Evolutionary conservation across 192 early-diverging fungal genomes (phyloP), one percentile per base, ranked within the genome.

Genomic region (Lobulomyces angularis): DNA sequence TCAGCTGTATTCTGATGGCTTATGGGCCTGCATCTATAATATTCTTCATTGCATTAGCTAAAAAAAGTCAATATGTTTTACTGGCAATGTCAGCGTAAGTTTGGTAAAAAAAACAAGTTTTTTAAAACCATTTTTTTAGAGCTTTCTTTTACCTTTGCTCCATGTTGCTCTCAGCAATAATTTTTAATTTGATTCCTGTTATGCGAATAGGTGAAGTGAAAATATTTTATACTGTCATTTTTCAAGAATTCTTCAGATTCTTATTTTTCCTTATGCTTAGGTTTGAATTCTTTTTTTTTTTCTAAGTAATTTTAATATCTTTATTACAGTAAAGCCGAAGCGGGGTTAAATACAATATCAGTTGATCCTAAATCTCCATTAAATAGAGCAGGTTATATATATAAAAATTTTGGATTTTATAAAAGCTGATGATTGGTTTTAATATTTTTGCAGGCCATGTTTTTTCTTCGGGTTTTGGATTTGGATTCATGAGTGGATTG

Each of bases 91-190:
- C 78, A 8, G 81, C 78, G 82, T 85, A 72, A 22, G 7, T 17
- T 4, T 14, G 36, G 44, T 1, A 38, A n/a, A n/a, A 7, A 3
- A 36, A 24, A 32, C 14, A 23, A n/a, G 21, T 42, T 23, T 17
- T 24, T 16, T 11, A 8, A 8, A 20, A 58, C 5, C 11, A 24
- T 16, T 29, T 38, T 30, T 23, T 1, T 33, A 86, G 84, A 43
- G 82, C 84, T 8, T 87, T 87, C 59, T 87, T 87, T 46, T 87
- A 82, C 73, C 59, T 87, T 9, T 40, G 86, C 16, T 78, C 84
- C 0, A 59, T 86, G 22, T 60, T 87, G 1, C 19, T 84, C 0
- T 63, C 84, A 6, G 79, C 82, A 8, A 56, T 67, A n/a, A 68
- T 84, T 39, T n/a, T n/a, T n/a, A n/a, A n/a, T n/a, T n/a, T n/a